Conservation (phyloP, 805 yeast species). For the Teunomyces kruisii region DNA sequence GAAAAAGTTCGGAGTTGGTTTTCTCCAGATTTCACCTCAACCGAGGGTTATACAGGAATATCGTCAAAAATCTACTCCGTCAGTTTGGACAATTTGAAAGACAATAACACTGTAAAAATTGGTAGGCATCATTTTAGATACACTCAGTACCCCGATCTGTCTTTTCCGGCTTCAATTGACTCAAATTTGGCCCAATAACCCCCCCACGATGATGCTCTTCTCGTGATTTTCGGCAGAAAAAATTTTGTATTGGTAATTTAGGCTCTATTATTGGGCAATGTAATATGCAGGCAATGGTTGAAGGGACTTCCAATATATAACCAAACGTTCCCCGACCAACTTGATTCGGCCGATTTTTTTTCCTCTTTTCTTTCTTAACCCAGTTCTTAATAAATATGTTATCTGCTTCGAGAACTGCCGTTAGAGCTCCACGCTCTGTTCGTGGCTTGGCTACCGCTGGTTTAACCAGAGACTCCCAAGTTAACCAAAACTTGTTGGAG, state of each 20-base stretch:
- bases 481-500: constrained; percentile 78
- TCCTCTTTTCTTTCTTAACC: constrained; percentile 5
- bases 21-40: constrained; percentile 9
- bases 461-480: constrained; percentile 68
- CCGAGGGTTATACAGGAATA: constrained; percentile 6
- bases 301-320: constrained; percentile 4
- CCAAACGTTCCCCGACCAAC: constrained; percentile 6
- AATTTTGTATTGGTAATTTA: constrained; percentile 4
- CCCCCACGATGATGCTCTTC: not conserved
- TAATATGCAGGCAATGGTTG: not conserved
- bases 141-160: not conserved
- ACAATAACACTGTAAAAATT: not conserved
- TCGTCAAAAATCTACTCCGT: not conserved
- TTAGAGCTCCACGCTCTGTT: constrained; percentile 30
- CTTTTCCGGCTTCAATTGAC: not conserved
- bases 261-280: constrained; percentile 2
- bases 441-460: constrained; percentile 56
- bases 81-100: not conserved
- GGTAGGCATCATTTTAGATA: not conserved
- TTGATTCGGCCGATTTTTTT: constrained; percentile 2
- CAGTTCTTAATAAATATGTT: constrained; percentile 28
- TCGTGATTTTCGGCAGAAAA: not conserved
- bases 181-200: not conserved
- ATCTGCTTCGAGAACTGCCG: constrained; percentile 41
- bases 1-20: constrained; percentile 18